These are phyloP conservation scores for Blastobotrys arbuscula DNA, from an alignment of 1,139 yeast genomes.

Conservation along the genomic window DNA sequence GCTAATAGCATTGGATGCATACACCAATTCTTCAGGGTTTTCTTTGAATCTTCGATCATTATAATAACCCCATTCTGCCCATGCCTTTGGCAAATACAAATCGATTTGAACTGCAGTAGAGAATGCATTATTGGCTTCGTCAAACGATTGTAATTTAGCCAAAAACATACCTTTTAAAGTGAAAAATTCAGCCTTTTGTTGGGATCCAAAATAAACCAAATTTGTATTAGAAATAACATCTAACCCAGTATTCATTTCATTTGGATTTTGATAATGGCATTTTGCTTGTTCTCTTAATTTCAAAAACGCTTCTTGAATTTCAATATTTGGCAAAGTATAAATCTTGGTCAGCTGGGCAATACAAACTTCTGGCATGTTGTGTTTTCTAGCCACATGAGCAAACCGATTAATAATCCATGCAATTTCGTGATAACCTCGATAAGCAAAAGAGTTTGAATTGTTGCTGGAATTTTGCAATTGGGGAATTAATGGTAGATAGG, in stretches of 20 bases:
- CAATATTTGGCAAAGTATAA: constrained; percentile 93
- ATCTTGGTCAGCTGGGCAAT: constrained; percentile 88
- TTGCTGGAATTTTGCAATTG: constrained; percentile 72
- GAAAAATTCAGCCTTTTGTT: constrained; percentile 96
- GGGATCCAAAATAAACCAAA: constrained; percentile 90
- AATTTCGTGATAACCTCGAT: constrained; percentile 96
- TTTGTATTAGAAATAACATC: constrained; percentile 97
- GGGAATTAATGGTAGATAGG: constrained; percentile 88
- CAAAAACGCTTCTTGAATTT: constrained; percentile 95
- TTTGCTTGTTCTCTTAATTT: constrained; percentile 96
- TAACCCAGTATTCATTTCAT: constrained; percentile 86
- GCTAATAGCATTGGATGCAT: constrained; percentile 90
- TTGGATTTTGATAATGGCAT: constrained; percentile 86
- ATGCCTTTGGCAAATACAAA: constrained; percentile 88
- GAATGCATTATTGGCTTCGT: constrained; percentile 95
- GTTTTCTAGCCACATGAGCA: constrained; percentile 97
- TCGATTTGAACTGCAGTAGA: constrained; percentile 97
- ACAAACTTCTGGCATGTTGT: constrained; percentile 95
- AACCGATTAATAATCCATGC: constrained; percentile 98
- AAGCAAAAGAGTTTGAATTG: constrained; percentile 78
- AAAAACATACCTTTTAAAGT: constrained; percentile 97
- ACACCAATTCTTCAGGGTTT: constrained; percentile 72
- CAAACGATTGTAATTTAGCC: constrained; percentile 81
- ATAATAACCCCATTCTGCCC: constrained; percentile 99
- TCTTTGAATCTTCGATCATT: constrained; percentile 86